Conservation (phyloP, 169 alveolate genomes). For the Theileria parva region DNA sequence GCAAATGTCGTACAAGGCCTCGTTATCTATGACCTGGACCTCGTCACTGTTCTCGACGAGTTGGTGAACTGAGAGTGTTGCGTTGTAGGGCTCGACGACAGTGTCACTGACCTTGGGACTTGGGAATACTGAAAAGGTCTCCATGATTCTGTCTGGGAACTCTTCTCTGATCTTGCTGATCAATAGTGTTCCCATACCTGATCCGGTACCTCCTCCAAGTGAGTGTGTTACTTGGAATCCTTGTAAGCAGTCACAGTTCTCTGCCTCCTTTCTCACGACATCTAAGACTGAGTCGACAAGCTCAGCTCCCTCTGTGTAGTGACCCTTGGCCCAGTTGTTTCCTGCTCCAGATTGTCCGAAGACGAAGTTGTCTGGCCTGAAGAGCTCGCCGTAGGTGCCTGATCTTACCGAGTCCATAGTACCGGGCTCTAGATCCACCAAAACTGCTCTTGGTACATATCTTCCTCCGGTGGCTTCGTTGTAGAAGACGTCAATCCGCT, state of each 20-base stretch:
- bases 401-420: conserved; percentile 99
- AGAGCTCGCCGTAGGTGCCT: conserved; percentile 96
- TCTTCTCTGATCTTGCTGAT: conserved; percentile 97
- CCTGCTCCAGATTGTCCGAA: conserved; percentile 99
- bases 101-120: conserved; percentile 99
- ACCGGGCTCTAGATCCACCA: conserved; percentile 99
- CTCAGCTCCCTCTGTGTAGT: conserved; percentile 99
- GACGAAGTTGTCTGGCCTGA: conserved; percentile 98
- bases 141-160: conserved; percentile 98
- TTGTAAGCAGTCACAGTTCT: conserved; percentile 97
- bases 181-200: conserved; percentile 98
- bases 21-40: conserved; percentile 96
- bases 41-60: conserved; percentile 97
- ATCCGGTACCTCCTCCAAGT: conserved; percentile 99
- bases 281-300: conserved; percentile 96
- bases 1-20: conserved; percentile 98
- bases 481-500: conserved; percentile 93
- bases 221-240: conserved; percentile 98
- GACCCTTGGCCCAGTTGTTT: conserved; percentile 99
- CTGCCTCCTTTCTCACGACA: conserved; percentile 98
- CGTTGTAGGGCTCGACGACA: conserved; percentile 98
- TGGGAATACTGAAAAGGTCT: conserved; percentile 97
- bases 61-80: conserved; percentile 96
- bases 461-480: conserved; percentile 98
- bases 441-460: conserved; percentile 97